Base-by-base conservation (phyloP, 169 alveolate genomes). In the Plasmodium sp. region DNA sequence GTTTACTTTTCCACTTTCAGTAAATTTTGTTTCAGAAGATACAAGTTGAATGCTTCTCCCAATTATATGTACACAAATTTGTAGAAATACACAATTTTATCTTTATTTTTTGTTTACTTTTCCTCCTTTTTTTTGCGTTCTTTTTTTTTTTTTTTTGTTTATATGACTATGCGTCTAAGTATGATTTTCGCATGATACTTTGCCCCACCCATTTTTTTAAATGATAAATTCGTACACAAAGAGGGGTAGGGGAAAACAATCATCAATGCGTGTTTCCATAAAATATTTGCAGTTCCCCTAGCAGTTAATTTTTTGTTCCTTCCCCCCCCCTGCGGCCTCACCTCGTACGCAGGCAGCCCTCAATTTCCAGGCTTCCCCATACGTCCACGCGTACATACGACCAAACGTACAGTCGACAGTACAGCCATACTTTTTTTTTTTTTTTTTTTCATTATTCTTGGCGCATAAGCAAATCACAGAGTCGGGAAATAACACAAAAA, bases 111-210 rank as follows among this genome's bases (percentile, higher is more conserved):
- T 83, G 81, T 58, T 54, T 27, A 83, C 51, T 34, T 16, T 43
- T 80, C 58, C 2, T 39, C 58, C 27, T 22, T 12, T 41, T 43
- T 43, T 67, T 84, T 67, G 39, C 34, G 16, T 18, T 22, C 39
- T 18, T 67, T 67, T 27, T 31, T 43, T 56, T 67, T 16, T 43
- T 67, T 34, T 43, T 56, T 67, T 16, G 39, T 62, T 82, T 82
- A 31, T 39, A 82, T 82, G 58, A 54, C 62, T 51, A 51, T 83
- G 41, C 82, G 92, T 67, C 82, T 83, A 83, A 83, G 82, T 83
- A 83, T 83, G 92, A 67, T 83, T 83, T 83, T 58, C 16, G 67
- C 48, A 62, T 36, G 48, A 39, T 31, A 51, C 27, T 79, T 9
- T n/a, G 10, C 56, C 10, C 73, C 73, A 62, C 74, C 27, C 43